A percentile compares a stretch with the other conserved stretches of the same genome.
Evolutionary conservation across 1,139 yeast genomes (phyloP).

Genomic region (Ogataea hybrid): DNA sequence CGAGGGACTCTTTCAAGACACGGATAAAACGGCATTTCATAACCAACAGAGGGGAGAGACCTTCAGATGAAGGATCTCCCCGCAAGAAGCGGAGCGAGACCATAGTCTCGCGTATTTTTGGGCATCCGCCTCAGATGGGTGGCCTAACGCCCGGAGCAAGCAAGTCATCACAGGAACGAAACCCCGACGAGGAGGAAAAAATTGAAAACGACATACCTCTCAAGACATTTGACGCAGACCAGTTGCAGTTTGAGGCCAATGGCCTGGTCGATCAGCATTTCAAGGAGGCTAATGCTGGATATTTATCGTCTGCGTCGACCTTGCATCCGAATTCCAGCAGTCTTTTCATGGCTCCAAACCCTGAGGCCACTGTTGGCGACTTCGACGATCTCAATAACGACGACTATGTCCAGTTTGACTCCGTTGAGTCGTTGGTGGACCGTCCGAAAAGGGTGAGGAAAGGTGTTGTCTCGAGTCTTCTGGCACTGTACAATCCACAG

Average conservation of each 20-base stretch:
- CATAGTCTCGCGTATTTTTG: conserved; percentile 10
- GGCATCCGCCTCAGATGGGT: conserved; percentile 7
- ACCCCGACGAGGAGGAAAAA: conserved; percentile 18
- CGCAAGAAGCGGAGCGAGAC: conserved; percentile 1
- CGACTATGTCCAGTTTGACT: conserved; percentile 25
- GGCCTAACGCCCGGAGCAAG: conserved; percentile 23
- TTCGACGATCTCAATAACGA: conserved; percentile 31
- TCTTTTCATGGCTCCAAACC: conserved; percentile 13
- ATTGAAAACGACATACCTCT: conserved; percentile 15
- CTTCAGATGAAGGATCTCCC: neutral
- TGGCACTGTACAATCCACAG: conserved; percentile 52
- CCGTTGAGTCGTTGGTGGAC: conserved; percentile 19
- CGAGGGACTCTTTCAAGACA: conserved; percentile 4
- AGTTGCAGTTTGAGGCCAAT: conserved; percentile 25
- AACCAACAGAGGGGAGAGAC: neutral
- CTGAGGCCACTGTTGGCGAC: conserved; percentile 15
- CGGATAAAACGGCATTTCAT: conserved; percentile 1
- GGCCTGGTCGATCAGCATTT: conserved; percentile 24
- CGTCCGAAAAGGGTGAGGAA: conserved; percentile 68
- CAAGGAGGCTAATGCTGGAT: conserved; percentile 4
- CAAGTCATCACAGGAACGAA: conserved; percentile 10
- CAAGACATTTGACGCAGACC: conserved; percentile 13
- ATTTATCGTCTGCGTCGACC: conserved; percentile 15
- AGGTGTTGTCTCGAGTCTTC: conserved; percentile 77
- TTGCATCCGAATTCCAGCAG: conserved; percentile 15